Evolutionary conservation across 2,329 filamentous ascomycete genomes (phyloP), one percentile per base, ranked within the genome.

Genomic region (Xylaria sp.): DNA sequence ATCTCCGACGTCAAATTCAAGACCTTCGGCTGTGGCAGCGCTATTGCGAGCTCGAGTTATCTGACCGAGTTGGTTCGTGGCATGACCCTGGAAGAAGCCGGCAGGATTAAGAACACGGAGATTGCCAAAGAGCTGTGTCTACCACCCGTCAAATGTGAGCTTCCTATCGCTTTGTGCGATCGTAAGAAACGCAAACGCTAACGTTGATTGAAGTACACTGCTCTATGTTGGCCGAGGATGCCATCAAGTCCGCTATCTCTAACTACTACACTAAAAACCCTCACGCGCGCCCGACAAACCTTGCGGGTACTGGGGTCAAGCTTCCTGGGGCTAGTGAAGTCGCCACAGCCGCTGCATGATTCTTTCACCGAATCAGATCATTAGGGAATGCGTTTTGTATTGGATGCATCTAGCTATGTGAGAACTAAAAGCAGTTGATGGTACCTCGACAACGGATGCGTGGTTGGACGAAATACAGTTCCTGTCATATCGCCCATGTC

Each of bases 41-140:
- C 96, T 71, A 99, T 99, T 81, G 96, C 96, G 49, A 95, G 92
- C 71, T 96, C 92, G 66, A 96, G 92, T 77, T 99, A 99, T 79
- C 82, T 99, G 75, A 99, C 96, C 9, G 94, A 97, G 81, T 85
- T 99, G 67, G 94, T 99, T 70, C 89, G 93, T 71, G 96, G 96
- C 68, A 99, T 98, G 95, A 97, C 91, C 15, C 82, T 99, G 72
- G 96, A 99, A 75, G 93, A 99, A 79, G 96, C 96, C 38, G 90
- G 90, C 61, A 91, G 92, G 82, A 92, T 99, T 75, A 91, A 93
- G 84, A 99, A 99, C 82, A 97, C 95, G 3, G 94, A 99, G 82
- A 99, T 99, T 78, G 96, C 96, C 42, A 96, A 97, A 85, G 96
- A 99, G 83, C 81, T 94, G 67, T 94, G 91, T 75, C 80, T 92